A percentile compares a stretch with the other conserved stretches of the same genome.
Conservation (phyloP, 2,329 filamentous ascomycete species). For the Elsinoe fawcettii region DNA sequence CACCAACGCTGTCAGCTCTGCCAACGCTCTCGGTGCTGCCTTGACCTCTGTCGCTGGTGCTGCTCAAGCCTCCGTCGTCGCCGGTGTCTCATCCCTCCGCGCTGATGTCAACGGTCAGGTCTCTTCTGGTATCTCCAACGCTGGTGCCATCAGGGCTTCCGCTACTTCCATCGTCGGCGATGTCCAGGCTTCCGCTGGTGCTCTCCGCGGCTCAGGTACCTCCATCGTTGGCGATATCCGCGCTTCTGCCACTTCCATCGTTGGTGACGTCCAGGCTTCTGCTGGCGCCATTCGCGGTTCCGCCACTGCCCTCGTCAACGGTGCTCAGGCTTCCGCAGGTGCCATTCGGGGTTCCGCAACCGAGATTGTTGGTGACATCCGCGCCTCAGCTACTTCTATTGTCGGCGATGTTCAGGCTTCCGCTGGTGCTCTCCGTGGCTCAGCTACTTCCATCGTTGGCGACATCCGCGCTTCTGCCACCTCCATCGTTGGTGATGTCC, state of each 20-base stretch:
- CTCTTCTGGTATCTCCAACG: slow-evolving; percentile 5
- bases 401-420: slow-evolving; percentile 23
- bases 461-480: background rate
- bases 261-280: background rate
- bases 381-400: slow-evolving; percentile 20
- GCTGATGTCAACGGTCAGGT: background rate
- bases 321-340: slow-evolving; percentile 1
- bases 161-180: background rate
- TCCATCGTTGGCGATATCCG: background rate
- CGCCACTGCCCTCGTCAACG: background rate
- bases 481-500: background rate
- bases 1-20: slow-evolving; percentile 6
- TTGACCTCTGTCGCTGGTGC: background rate
- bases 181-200: background rate
- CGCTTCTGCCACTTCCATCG: background rate
- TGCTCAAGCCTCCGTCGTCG: background rate
- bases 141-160: background rate
- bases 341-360: no score
- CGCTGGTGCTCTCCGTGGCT: slow-evolving; percentile 27
- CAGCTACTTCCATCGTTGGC: slow-evolving; percentile 20
- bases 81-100: slow-evolving; percentile 1
- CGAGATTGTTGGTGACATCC: no score
- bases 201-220: background rate
- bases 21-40: background rate
- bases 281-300: background rate